Evolutionary conservation across 176 grass and related monocot genomes (phyloP).

Genomic region (Secale cereale): DNA sequence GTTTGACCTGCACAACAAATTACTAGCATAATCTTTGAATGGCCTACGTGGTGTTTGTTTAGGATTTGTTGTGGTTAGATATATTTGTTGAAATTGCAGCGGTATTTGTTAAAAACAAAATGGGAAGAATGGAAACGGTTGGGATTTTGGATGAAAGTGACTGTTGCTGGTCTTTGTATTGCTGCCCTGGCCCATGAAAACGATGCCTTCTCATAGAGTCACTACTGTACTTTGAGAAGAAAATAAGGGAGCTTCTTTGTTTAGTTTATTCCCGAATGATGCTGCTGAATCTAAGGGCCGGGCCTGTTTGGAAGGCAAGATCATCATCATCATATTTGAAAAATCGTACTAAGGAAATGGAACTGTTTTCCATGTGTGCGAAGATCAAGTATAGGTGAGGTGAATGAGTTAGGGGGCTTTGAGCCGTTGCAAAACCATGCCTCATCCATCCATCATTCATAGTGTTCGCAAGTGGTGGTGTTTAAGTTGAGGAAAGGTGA

Average conservation of each 20-base stretch:
- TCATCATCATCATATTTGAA: background rate
- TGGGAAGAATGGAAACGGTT: background rate
- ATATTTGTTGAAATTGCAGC: conserved; percentile 2
- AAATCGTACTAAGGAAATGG: background rate
- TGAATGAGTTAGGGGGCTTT: background rate
- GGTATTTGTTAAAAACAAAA: background rate
- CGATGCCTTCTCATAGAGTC: background rate
- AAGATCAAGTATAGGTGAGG: background rate
- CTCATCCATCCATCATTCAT: background rate
- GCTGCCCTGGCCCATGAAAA: conserved; percentile 16
- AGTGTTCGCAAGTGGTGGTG: background rate
- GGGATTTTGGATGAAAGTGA: conserved; percentile 36
- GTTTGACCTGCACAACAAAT: conserved; percentile 12
- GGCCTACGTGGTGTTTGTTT: background rate
- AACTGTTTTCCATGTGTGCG: background rate
- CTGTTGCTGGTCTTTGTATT: background rate
- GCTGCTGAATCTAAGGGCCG: background rate
- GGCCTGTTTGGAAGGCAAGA: background rate
- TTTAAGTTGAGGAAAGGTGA: background rate
- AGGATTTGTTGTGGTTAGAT: conserved; percentile 16
- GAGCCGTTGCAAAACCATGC: background rate
- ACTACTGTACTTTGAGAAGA: background rate
- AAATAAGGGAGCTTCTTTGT: background rate
- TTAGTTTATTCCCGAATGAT: background rate
- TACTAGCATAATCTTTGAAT: background rate